These are phyloP conservation scores for Aurantiochytrium sp. DNA, from an alignment of 108 stramenopile genomes.

Conservation along the genomic window DNA sequence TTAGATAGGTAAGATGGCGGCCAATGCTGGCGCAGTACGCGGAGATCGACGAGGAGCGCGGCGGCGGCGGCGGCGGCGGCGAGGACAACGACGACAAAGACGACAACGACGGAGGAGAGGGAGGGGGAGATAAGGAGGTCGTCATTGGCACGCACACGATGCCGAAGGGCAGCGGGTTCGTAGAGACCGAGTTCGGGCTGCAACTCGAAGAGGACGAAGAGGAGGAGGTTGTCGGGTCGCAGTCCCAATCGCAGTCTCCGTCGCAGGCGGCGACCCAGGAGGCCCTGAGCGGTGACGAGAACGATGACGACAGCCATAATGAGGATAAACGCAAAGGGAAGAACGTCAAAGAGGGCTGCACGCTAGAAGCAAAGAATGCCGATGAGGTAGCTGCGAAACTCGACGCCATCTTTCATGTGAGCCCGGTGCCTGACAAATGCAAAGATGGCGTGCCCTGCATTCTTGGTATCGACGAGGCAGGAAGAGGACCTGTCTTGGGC, in stretches of 20 bases:
- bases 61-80: too few relatives aligned
- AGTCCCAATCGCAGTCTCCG: too few relatives aligned
- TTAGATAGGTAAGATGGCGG: too few relatives aligned
- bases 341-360: too few relatives aligned
- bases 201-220: neutral
- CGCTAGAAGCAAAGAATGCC: neutral
- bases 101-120: too few relatives aligned
- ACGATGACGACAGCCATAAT: too few relatives aligned
- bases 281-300: too few relatives aligned
- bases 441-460: neutral
- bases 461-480: conserved; percentile 27
- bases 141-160: neutral
- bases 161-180: neutral
- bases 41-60: too few relatives aligned
- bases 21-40: too few relatives aligned
- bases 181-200: neutral
- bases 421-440: conserved; percentile 8
- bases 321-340: too few relatives aligned
- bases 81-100: too few relatives aligned
- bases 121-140: neutral
- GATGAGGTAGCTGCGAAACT: neutral
- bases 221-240: neutral
- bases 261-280: too few relatives aligned
- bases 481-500: conserved; percentile 25
- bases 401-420: neutral